These are phyloP conservation scores for Grosmannia clavigera DNA, from an alignment of 2,329 filamentous ascomycete species.

Conservation along the genomic window DNA sequence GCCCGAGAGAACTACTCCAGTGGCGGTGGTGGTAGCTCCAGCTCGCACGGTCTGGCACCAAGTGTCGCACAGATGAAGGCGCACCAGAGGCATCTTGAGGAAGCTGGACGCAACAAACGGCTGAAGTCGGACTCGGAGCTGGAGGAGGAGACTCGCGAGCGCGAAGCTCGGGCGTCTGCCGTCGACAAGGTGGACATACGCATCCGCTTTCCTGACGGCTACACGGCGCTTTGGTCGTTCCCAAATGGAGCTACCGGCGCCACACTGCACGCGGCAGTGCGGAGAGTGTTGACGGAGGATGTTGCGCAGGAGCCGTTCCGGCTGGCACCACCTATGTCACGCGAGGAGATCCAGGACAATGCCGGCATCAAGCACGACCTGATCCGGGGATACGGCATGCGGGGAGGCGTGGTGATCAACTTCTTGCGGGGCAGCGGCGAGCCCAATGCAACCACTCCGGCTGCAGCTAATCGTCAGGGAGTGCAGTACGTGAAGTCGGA, in stretches of 20 bases:
- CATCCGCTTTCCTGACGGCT: constrained; percentile 80
- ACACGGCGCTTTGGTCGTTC: constrained; percentile 61
- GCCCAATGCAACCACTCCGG: constrained; percentile 28
- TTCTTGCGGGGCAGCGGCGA: constrained; percentile 51
- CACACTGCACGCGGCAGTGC: constrained; percentile 63
- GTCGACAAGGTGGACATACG: constrained; percentile 62
- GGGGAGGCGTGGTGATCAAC: constrained; percentile 60
- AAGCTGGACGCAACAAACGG: constrained; percentile 56
- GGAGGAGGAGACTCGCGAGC: constrained; percentile 53
- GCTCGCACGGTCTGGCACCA: constrained; percentile 67
- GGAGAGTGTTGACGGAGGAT: constrained; percentile 54
- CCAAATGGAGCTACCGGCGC: constrained; percentile 54
- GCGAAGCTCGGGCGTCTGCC: constrained; percentile 51
- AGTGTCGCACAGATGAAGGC: constrained; percentile 64
- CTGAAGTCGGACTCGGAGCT: constrained; percentile 76
- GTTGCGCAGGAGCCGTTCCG: constrained; percentile 54
- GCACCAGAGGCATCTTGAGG: constrained; percentile 56
- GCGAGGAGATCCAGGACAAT: constrained; percentile 34
- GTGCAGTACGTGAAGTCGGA: constrained; percentile 46
- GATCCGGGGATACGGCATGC: constrained; percentile 62
- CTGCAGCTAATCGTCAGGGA: constrained; percentile 34
- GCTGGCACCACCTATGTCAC: constrained; percentile 50
- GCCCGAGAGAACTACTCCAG: constrained; percentile 27
- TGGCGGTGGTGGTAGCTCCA: constrained; percentile 20
- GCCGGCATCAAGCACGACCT: constrained; percentile 38